Evolutionary conservation across 1,139 yeast genomes (phyloP).

Genomic region (Diutina neorugosa): DNA sequence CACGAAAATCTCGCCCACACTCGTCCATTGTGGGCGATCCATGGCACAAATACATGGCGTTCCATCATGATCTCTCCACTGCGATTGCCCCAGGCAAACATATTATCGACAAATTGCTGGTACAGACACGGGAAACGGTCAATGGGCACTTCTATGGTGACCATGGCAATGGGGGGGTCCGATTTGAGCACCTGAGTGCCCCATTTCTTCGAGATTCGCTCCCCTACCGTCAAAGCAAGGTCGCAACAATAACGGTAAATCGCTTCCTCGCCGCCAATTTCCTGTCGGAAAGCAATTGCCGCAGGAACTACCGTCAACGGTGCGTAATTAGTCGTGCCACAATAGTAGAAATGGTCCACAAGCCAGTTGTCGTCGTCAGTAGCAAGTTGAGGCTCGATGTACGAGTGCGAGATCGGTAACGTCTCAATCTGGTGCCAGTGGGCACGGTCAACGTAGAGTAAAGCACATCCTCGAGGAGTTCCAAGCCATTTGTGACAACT

Average conservation of each 20-base stretch:
- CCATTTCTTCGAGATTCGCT: slow-evolving; percentile 24
- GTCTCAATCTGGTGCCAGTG: slow-evolving; percentile 44
- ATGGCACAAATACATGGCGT: slow-evolving; percentile 35
- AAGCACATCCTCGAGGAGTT: slow-evolving; percentile 47
- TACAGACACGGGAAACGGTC: slow-evolving; percentile 5
- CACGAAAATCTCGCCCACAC: slow-evolving; percentile 44
- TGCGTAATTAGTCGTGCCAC: slow-evolving; percentile 25
- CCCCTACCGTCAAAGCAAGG: slow-evolving; percentile 33
- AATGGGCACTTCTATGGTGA: slow-evolving; percentile 33
- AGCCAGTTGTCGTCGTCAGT: slow-evolving; percentile 19
- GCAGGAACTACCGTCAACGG: slow-evolving; percentile 14
- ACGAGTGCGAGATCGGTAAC: slow-evolving; percentile 43
- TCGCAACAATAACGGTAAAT: slow-evolving; percentile 35
- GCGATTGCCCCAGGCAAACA: background rate
- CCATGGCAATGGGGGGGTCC: slow-evolving; percentile 27
- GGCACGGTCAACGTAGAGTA: slow-evolving; percentile 43
- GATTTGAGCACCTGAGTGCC: slow-evolving; percentile 21
- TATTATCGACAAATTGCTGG: background rate
- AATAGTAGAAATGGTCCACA: slow-evolving; percentile 24
- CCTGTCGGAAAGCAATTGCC: slow-evolving; percentile 41
- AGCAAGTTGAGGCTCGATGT: slow-evolving; percentile 14
- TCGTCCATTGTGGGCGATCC: slow-evolving; percentile 27
- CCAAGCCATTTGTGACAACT: slow-evolving; percentile 65
- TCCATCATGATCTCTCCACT: slow-evolving; percentile 10
- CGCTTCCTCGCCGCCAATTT: slow-evolving; percentile 43